These are phyloP conservation scores for Cytospora mali DNA, from an alignment of 2,329 filamentous ascomycete species.

Conservation along the genomic window DNA sequence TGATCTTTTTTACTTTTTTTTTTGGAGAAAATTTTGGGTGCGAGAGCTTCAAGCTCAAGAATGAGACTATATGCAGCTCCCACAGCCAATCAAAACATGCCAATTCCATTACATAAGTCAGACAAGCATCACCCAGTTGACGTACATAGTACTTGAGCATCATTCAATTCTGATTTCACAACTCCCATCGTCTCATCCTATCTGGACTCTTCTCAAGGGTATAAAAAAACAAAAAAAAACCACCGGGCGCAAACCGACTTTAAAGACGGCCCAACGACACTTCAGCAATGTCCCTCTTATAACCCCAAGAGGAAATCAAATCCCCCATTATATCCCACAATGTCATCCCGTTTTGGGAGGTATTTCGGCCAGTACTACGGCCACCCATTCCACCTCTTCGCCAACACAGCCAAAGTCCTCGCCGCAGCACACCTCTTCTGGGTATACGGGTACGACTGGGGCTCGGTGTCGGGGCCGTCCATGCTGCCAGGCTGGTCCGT, in stretches of 20 bases:
- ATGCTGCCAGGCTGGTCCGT: conserved; percentile 86
- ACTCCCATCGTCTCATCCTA: neutral
- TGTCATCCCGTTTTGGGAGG: conserved; percentile 21
- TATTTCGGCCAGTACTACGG: conserved; percentile 37
- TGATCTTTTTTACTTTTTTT: too few species aligned
- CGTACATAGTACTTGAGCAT: neutral
- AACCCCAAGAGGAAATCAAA: neutral
- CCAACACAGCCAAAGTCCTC: conserved; percentile 50
- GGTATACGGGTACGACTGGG: conserved; percentile 65
- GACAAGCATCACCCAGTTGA: conserved; percentile 11
- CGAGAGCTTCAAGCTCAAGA: conserved; percentile 20
- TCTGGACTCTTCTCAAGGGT: neutral
- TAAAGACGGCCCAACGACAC: neutral
- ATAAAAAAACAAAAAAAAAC: neutral
- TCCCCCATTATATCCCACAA: conserved; percentile 20
- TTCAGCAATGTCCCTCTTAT: conserved; percentile 10
- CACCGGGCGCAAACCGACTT: neutral
- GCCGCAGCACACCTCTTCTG: conserved; percentile 53
- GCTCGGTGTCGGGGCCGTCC: conserved; percentile 69
- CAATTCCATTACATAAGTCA: conserved; percentile 14
- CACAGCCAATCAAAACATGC: conserved; percentile 10
- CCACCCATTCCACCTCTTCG: conserved; percentile 46
- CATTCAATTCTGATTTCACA: neutral
- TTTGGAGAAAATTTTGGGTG: conserved; percentile 14
- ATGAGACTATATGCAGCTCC: conserved; percentile 20